A percentile compares a stretch with the other conserved stretches of the same genome.
Conservation (phyloP, 2,329 filamentous ascomycete genomes). For the Microdochium trichocladiopsis region DNA sequence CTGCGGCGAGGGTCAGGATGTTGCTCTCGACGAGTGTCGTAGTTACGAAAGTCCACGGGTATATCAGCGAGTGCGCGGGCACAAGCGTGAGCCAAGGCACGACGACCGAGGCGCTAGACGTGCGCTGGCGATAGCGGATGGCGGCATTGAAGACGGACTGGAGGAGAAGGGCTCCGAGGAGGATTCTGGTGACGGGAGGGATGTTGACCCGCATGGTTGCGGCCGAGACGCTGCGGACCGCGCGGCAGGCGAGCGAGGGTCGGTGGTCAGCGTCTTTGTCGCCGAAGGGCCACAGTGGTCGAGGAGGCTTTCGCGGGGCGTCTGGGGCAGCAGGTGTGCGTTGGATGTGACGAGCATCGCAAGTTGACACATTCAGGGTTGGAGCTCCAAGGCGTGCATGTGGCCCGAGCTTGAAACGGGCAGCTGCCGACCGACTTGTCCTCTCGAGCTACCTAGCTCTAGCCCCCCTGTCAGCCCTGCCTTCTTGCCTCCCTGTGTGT, state of each 20-base stretch:
- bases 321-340: not conserved
- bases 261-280: not conserved
- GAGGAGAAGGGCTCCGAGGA: slow-evolving; percentile 66
- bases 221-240: slow-evolving; percentile 46
- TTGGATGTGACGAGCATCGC: not conserved
- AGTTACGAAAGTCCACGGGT: slow-evolving; percentile 88
- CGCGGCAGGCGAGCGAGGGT: not conserved
- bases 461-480: too few species aligned
- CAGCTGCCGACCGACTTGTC: too few species aligned
- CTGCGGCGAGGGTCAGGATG: slow-evolving; percentile 75
- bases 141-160: slow-evolving; percentile 79
- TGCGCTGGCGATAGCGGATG: slow-evolving; percentile 67
- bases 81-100: slow-evolving; percentile 85
- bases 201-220: slow-evolving; percentile 69
- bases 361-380: not conserved
- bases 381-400: not conserved
- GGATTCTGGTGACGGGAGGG: slow-evolving; percentile 79
- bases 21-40: slow-evolving; percentile 90
- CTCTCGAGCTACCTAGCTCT: too few species aligned
- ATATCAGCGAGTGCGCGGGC: slow-evolving; percentile 74
- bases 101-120: slow-evolving; percentile 54
- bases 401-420: not conserved
- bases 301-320: not conserved
- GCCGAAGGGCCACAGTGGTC: not conserved
- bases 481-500: too few species aligned